Base-by-base conservation (phyloP, 345 rosid species). In the Adansonia digitata region DNA sequence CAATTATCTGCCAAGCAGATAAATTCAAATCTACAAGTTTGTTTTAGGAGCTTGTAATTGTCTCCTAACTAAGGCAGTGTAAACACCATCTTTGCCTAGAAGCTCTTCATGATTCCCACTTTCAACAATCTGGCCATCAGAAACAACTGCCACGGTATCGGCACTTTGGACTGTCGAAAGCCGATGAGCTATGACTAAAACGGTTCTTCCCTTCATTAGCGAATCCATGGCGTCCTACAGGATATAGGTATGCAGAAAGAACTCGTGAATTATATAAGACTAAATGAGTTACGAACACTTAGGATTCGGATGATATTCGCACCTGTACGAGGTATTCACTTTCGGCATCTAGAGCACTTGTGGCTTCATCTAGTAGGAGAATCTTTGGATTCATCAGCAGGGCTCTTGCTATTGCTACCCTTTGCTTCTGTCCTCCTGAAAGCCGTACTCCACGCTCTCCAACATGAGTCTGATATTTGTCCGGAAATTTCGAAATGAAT, bases 251-350 rank as follows among this genome's bases (percentile, higher is more conserved):
- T 42, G 46, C 18, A 18, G 18, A 24, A 11, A 66, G 71, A 43
- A 42, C 52, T 6, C 51, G 7, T 40, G n/a, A 43, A 65, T 22
- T 63, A 63, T 63, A 6, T n/a, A n/a, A n/a, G 24, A 63, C 48
- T 37, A 10, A 63, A 39, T 45, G 34, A 34, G 6, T 52, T 20
- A 52, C 7, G 42, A 34, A 61, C 42, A 61, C 0, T 61, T 31
- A 17, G 40, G 42, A 61, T 61, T 4, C 3, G 22, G 48, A 20
- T 17, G 31, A 35, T 24, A 52, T 24, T 52, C 70, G 74, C 66
- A 94, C 95, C 92, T 94, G 97, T 60, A 94, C 98, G 17, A 94
- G 92, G 88, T 88, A 92, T 82, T 92, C 98, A 4, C 97, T 92
- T 80, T 94, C 97, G 2, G 97, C 97, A 77, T 94, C 98, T 4